phyloP scores from a whole-genome alignment of 225 moss, liverwort and hornwort species.

The Polytrichum commune region DNA sequence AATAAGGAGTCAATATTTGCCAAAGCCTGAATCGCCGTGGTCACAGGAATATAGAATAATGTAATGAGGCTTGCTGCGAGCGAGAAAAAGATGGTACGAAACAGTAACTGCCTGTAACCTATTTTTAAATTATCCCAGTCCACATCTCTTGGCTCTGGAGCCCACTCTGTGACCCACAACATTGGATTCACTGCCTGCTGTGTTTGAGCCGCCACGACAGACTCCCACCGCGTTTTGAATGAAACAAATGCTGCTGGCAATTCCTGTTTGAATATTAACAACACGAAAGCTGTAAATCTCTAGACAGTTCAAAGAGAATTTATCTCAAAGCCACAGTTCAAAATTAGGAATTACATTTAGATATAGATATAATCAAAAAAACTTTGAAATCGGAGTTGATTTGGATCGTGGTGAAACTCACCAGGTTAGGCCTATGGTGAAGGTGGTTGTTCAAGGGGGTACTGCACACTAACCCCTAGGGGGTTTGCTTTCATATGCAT shows the following conservation, averaged over 20 bases:
- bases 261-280: slow-evolving; percentile 40
- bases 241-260: slow-evolving; percentile 86
- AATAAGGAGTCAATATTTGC: slow-evolving; percentile 42
- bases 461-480: too few species aligned
- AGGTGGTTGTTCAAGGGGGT: too few species aligned
- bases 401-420: too few species aligned
- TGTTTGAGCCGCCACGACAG: slow-evolving; percentile 79
- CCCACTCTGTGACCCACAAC: slow-evolving; percentile 85
- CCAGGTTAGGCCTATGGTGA: too few species aligned
- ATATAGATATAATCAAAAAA: too few species aligned
- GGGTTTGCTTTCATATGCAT: too few species aligned
- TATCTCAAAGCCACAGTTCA: too few species aligned
- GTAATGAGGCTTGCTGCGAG: slow-evolving; percentile 60
- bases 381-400: too few species aligned
- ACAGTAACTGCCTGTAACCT: slow-evolving; percentile 41
- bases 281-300: neutral
- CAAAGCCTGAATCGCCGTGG: slow-evolving; percentile 55
- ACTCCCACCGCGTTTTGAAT: slow-evolving; percentile 78
- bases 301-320: too few species aligned
- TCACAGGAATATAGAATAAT: slow-evolving; percentile 73
- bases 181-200: slow-evolving; percentile 82
- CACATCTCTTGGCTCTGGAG: slow-evolving; percentile 93
- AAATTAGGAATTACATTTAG: too few species aligned
- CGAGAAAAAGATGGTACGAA: slow-evolving; percentile 52
- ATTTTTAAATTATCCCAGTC: slow-evolving; percentile 82